Conservation (phyloP, 129 eudicot genomes). For the Centella asiatica region DNA sequence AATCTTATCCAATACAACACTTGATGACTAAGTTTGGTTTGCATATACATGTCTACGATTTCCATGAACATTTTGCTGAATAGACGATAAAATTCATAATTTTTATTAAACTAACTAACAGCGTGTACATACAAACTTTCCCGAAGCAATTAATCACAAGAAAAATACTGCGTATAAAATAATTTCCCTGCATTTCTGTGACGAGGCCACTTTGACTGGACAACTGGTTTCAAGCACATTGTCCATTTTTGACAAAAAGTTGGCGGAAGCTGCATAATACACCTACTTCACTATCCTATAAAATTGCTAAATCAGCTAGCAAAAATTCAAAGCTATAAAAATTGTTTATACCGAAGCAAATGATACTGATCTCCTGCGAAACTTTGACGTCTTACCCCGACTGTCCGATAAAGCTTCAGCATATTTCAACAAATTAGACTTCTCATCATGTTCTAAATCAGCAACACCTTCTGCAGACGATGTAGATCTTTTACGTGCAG, state of each 20-base stretch:
- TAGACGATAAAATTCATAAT: no score
- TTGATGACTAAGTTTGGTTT: no score
- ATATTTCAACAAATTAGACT: slow-evolving; percentile 45
- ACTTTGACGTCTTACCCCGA: slow-evolving; percentile 13
- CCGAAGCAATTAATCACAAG: no score
- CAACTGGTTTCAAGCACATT: not conserved
- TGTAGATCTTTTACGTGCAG: slow-evolving; percentile 26
- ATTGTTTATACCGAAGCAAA: slow-evolving; percentile 30
- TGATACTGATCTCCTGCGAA: slow-evolving; percentile 43
- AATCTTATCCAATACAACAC: no score
- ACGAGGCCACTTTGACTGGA: not conserved
- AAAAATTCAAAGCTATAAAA: not conserved
- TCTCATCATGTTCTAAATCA: slow-evolving; percentile 21
- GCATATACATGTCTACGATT: no score
- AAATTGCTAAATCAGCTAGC: not conserved
- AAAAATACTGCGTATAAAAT: no score
- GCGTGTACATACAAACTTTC: no score
- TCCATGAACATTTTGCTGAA: no score
- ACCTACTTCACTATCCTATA: not conserved
- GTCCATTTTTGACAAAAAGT: not conserved
- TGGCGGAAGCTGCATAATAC: not conserved
- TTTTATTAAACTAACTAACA: no score
- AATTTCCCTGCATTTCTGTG: not conserved
- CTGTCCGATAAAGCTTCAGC: slow-evolving; percentile 52
- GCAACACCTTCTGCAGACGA: slow-evolving; percentile 18